A percentile compares a stretch with the other conserved stretches of the same genome.
Conservation (phyloP, 768 basidiomycete genomes). For the Suillus brevipes region DNA sequence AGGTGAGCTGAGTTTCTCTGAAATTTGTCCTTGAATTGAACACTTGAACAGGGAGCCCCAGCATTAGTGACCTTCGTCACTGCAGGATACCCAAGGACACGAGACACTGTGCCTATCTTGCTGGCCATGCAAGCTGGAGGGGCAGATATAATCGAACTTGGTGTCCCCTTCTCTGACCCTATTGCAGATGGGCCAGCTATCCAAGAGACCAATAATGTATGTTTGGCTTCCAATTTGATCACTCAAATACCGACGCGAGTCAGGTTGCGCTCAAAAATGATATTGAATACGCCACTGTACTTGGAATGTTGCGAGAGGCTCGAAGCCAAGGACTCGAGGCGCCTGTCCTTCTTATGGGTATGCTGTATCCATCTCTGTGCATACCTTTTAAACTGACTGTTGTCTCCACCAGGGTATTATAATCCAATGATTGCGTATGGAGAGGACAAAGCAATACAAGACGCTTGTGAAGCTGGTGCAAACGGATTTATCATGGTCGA, state of each 20-base stretch:
- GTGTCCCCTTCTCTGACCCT: conserved; percentile 93
- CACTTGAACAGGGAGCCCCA: conserved; percentile 45
- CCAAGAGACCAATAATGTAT: conserved; percentile 84
- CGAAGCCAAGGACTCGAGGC: conserved; percentile 74
- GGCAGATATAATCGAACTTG: conserved; percentile 90
- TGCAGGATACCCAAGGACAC: conserved; percentile 78
- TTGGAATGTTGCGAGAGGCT: conserved; percentile 76
- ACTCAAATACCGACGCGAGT: not conserved
- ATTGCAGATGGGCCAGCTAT: conserved; percentile 93
- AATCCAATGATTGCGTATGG: conserved; percentile 95
- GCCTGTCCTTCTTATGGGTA: conserved; percentile 94
- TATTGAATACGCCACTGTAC: conserved; percentile 69
- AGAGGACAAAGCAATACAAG: conserved; percentile 90
- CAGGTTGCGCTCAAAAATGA: conserved; percentile 82
- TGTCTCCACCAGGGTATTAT: conserved; percentile 75
- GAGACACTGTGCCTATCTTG: conserved; percentile 82
- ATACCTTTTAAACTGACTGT: conserved; percentile 9
- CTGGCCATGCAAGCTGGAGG: conserved; percentile 91
- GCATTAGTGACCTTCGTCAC: conserved; percentile 87
- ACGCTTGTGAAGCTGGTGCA: conserved; percentile 86
- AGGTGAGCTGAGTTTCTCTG: conserved; percentile 10
- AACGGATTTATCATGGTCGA: conserved; percentile 99
- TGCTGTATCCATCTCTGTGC: conserved; percentile 13
- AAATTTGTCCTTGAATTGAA: conserved; percentile 9
- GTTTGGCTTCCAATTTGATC: conserved; percentile 23